Base-by-base conservation (phyloP, 495 filamentous ascomycete species). In the Tricharina praecox region DNA sequence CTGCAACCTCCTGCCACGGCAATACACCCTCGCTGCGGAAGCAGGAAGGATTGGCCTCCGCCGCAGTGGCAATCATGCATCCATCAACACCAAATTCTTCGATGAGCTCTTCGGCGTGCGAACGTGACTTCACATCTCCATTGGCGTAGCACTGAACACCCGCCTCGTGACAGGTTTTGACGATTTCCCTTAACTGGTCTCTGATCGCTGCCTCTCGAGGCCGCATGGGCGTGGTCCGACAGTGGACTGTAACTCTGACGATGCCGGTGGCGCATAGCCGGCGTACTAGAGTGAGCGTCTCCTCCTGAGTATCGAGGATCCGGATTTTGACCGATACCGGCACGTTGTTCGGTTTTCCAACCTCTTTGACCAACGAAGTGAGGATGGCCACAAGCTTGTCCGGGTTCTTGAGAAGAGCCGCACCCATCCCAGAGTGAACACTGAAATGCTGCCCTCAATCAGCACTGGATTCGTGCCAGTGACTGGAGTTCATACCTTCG, bases 281-380 rank as follows among this genome's bases (percentile, higher is more conserved):
- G 19, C 73, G 69, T 24, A 97, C 90, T 26, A 96, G 66, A 0
- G 59, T 63, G 48, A 81, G 74, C 1, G 90, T 96, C 53, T 74
- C 56, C 49, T 76, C 75, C 0, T 76, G 68, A 3, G 76, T 82
- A 45, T 86, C 81, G 0, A 97, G 71, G 26, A 97, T 68, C 11
- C 92, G 76, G 34, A 97, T 96, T 68, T 96, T 97, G 26, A 96
- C 90, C 34, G 80, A 86, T 52, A 96, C 85, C 4, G 88, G 87
- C 56, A 96, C 85, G 45, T 84, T 72, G 60, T 78, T 81, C 18
- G 75, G 74, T 19, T 71, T 71, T 2, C 75, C 74, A 18, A 97
- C 78, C 53, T 93, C 76, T 28, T 69, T 68, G 8, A 94, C 86
- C 11, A 97, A 70, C 0, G 81, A 76, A 44, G 77, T 73, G 0